Percentiles rank a stretch among this genome's conserved stretches.
Conservation (phyloP, 768 basidiomycete species). For the Russula virescens region DNA sequence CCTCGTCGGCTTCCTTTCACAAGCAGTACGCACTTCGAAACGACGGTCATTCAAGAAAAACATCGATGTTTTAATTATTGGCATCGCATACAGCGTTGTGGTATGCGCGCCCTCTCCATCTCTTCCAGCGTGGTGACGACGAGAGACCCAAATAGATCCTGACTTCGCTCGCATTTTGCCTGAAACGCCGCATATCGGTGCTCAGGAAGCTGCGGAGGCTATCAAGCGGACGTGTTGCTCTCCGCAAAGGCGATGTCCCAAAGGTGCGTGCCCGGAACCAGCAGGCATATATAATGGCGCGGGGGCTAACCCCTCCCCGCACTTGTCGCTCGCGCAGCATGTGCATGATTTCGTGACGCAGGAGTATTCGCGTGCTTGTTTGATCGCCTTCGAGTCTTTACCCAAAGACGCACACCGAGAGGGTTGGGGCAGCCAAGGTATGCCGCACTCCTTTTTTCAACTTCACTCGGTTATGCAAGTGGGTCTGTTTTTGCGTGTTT, state of each 20-base stretch:
- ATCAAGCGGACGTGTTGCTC: constrained; percentile 51
- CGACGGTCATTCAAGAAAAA: constrained; percentile 51
- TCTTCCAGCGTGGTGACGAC: not conserved
- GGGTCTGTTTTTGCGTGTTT: not conserved
- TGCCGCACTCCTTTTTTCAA: constrained; percentile 15
- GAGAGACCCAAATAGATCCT: constrained; percentile 35
- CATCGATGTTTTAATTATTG: constrained; percentile 62
- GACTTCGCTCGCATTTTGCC: constrained; percentile 54
- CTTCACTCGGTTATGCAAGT: not conserved
- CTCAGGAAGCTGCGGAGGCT: constrained; percentile 59
- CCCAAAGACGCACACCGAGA: constrained; percentile 61
- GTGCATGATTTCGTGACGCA: constrained; percentile 64
- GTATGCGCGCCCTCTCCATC: constrained; percentile 36
- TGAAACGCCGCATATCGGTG: constrained; percentile 65
- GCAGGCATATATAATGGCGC: no score
- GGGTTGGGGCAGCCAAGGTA: constrained; percentile 74
- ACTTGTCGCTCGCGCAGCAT: constrained; percentile 35
- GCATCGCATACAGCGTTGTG: constrained; percentile 63
- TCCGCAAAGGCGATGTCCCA: constrained; percentile 53
- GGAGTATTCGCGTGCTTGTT: constrained; percentile 70
- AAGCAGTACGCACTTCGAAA: constrained; percentile 63
- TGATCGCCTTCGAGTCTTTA: constrained; percentile 64
- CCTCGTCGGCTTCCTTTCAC: constrained; percentile 58
- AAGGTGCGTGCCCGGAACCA: constrained; percentile 38
- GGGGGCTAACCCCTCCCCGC: not conserved